Conservation (phyloP, 83 land plant species). For the Thuja plicata region DNA sequence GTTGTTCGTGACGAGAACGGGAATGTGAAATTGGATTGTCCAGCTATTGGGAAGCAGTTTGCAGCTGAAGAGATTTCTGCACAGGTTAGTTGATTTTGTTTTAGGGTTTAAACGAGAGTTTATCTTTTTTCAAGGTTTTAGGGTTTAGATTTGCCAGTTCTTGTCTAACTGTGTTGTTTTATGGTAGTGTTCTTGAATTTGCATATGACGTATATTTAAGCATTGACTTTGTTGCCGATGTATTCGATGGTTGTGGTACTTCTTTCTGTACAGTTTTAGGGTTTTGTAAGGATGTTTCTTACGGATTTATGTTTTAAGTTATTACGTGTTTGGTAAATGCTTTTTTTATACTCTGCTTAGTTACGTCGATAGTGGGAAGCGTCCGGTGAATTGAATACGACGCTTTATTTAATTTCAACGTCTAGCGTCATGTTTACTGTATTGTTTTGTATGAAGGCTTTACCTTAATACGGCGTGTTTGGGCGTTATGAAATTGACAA, state of each 20-base stretch:
- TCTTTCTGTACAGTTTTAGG: background rate
- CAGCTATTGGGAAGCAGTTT: constrained; percentile 84
- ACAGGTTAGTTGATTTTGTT: constrained; percentile 47
- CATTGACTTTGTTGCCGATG: background rate
- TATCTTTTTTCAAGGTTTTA: background rate
- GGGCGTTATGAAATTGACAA: too few species aligned
- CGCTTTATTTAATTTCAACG: background rate
- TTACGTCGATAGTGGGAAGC: background rate
- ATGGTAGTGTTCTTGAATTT: background rate
- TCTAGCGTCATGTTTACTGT: background rate
- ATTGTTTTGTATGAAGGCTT: too few species aligned
- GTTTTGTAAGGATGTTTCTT: background rate
- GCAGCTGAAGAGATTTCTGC: constrained; percentile 86
- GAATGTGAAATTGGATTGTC: constrained; percentile 92
- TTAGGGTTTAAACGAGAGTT: background rate
- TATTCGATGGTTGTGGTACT: background rate
- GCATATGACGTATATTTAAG: background rate
- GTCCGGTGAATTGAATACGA: background rate
- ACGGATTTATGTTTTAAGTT: background rate
- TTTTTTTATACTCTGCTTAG: background rate
- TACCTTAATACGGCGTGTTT: too few species aligned
- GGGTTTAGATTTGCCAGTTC: background rate
- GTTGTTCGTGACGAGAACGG: constrained; percentile 90
- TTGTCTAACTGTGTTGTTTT: background rate
- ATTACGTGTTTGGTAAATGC: background rate